Evolutionary conservation across 805 yeast genomes (phyloP), one percentile per base, ranked within the genome.

Genomic region (Monosporozyma aerobia): DNA sequence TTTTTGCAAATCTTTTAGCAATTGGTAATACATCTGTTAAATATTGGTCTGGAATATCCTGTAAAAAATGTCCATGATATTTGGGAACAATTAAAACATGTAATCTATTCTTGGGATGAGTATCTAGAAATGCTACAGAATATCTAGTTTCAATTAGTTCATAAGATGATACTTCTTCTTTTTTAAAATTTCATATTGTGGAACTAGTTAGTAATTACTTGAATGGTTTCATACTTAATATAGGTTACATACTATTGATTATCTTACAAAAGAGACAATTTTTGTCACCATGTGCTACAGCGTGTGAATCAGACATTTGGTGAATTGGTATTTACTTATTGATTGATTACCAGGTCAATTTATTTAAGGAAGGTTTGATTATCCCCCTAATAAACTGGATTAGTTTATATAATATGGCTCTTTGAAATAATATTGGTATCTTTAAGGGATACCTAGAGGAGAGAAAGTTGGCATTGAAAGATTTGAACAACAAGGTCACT

Each of bases 51-150:
- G 98, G 96, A 45, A 92, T 72, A 67, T 89, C 82, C 74, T 92
- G 98, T 57, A 92, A 75, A 69, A 86, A 87, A 29, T 87, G 95
- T 44, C 96, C 98, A 68, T 90, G 97, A 69, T 80, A 79, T 69
- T 92, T 92, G 55, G 99, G 98, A 60, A 92, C 88, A 52, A 92
- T 81, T 62, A 92, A 73, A 32, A 90, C 80, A 68, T 92, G 98
- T 19, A 95, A 96, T 62, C 80, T 80, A 9, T 95, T 74, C n/a
- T 90, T 86, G 55, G 98, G 98, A 61, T 88, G 90, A 63, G 92
- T 90, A 65, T 92, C 99, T 61, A 94, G 75, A 68, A 92, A 92
- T 0, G 97, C 88, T 64, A 77, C 85, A 1, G 89, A 72, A 61
- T 79, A 77, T 55, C 85, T 76, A 13, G 97, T 88, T 70, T 92